phyloP scores from a whole-genome alignment of 257 asterid genomes.

The Knoxia roxburghii region DNA sequence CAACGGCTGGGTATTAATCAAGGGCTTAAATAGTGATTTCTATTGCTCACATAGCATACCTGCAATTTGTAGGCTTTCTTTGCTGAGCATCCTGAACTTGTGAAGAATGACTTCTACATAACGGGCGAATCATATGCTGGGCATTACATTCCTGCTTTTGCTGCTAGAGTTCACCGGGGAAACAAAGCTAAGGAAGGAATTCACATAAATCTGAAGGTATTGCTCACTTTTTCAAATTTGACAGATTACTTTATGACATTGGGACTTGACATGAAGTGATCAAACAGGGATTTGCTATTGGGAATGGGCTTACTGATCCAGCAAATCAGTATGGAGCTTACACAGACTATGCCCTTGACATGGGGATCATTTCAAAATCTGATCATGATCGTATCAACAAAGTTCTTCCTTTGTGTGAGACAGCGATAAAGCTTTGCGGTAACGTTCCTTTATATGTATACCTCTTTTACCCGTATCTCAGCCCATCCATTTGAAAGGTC shows the following conservation, averaged over 20 bases:
- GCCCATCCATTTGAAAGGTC: neutral
- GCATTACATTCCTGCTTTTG: constrained; percentile 92
- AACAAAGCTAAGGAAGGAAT: constrained; percentile 80
- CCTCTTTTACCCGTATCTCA: neutral
- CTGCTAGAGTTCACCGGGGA: constrained; percentile 81
- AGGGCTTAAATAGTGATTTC: neutral
- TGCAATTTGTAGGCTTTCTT: constrained; percentile 61
- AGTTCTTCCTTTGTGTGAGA: constrained; percentile 77
- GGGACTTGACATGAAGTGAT: constrained; percentile 23
- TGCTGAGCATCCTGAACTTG: constrained; percentile 76
- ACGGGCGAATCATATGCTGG: constrained; percentile 99
- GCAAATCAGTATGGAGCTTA: constrained; percentile 85
- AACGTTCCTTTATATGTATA: constrained; percentile 13
- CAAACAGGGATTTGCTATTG: constrained; percentile 85
- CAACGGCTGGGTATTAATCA: neutral
- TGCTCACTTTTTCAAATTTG: constrained; percentile 7
- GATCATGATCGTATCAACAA: constrained; percentile 69
- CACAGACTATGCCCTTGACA: constrained; percentile 85
- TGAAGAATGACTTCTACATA: constrained; percentile 72
- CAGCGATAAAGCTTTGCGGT: constrained; percentile 86
- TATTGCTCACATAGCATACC: neutral
- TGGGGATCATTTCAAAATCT: constrained; percentile 63
- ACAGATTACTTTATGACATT: neutral
- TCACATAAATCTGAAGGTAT: constrained; percentile 81
- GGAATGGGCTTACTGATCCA: constrained; percentile 95